Evolutionary conservation across 768 basidiomycete genomes (phyloP).

Genomic region (Leccinum olivaceopallidum): DNA sequence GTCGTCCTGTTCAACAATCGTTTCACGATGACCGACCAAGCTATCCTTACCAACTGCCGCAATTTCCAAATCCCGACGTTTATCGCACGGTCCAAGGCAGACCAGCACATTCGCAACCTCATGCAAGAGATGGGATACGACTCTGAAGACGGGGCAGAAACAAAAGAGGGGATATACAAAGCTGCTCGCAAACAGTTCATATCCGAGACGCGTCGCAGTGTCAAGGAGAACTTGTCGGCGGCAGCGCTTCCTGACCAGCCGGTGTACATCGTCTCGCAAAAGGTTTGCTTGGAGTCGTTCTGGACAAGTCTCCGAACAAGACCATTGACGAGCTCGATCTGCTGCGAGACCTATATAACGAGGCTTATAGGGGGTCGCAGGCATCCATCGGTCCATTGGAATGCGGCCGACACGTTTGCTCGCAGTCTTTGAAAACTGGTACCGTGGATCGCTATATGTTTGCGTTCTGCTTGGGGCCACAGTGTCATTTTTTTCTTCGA

Average conservation of each 20-base stretch:
- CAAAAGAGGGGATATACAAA: constrained; percentile 21
- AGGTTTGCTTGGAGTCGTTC: constrained; percentile 25
- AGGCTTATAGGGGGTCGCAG: constrained; percentile 13
- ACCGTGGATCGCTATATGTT: too few species aligned
- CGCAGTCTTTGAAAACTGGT: constrained; percentile 13
- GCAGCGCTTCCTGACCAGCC: constrained; percentile 30
- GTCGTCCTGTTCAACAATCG: constrained; percentile 37
- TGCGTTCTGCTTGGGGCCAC: too few species aligned
- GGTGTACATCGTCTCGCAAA: constrained; percentile 32
- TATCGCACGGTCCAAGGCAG: constrained; percentile 39
- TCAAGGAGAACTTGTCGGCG: constrained; percentile 24
- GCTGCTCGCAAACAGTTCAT: constrained; percentile 31
- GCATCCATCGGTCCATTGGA: constrained; percentile 10
- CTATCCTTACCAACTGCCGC: constrained; percentile 34
- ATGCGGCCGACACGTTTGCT: constrained; percentile 1
- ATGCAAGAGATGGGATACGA: constrained; percentile 29
- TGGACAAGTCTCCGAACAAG: constrained; percentile 21
- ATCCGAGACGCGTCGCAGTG: constrained; percentile 24
- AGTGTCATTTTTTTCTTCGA: too few species aligned
- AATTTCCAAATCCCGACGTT: constrained; percentile 37
- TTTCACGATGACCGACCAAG: constrained; percentile 38
- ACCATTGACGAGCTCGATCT: constrained; percentile 31
- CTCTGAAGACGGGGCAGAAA: constrained; percentile 21
- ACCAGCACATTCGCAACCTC: constrained; percentile 32
- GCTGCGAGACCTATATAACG: constrained; percentile 24